Evolutionary conservation across 306 rosid genomes (phyloP), one percentile per base, ranked within the genome.

Genomic region (Rosa rugosa): DNA sequence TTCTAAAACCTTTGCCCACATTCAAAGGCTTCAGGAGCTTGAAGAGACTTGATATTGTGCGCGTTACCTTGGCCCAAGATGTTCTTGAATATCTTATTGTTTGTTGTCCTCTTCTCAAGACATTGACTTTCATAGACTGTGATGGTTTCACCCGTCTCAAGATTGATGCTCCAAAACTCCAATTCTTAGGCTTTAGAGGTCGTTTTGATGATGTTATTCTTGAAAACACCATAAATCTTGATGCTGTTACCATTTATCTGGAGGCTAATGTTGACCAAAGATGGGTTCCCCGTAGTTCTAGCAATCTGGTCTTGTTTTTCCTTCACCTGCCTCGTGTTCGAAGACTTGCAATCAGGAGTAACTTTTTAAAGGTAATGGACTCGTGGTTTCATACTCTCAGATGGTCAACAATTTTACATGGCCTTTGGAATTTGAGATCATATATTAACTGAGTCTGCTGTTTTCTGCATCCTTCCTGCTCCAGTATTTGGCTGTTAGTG

Each of bases 1-100:
- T 77, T 75, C 85, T 89, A 6, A 40, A 82, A 67, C 91, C 93
- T 65, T 91, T 89, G 10, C 79, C 79, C 46, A 71, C 83, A 17
- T 84, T 87, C 82, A 23, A 54, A 78, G 91, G 91, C 64, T 87
- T 87, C 65, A 77, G 46, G 76, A 87, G 77, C 75, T 85, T 87
- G 83, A 87, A 80, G 82, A 85, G 86, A 77, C 90, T 89, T 87
- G 88, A 87, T 85, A 82, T 89, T 78, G 89, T 83, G 77, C 5
- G 57, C 0, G 86, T 89, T 75, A 84, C 86, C 67, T 51, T 89
- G 81, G 74, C 84, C 66, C 92, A 85, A 77, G 87, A 77, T 85
- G 86, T 31, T 73, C 83, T 89, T 41, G 86, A 85, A 68, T 79
- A 77, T 31, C 75, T 89, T 71, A 81, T 87, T 77, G 75, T 86